Conservation (phyloP, 768 basidiomycete species). For the Lactarius sp. region DNA sequence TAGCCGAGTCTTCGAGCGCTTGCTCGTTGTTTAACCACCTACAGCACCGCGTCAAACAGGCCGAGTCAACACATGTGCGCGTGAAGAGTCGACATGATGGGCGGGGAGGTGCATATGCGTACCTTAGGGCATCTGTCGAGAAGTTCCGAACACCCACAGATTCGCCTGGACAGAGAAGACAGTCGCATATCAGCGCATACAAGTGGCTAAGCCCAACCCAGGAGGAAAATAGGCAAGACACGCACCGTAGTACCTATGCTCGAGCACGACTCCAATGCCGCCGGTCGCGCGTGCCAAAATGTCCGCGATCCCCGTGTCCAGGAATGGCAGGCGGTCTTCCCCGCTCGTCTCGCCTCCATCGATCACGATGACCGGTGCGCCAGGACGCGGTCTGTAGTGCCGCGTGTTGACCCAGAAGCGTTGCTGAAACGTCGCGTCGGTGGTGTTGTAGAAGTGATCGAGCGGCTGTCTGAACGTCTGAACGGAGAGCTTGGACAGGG, state of each 20-base stretch:
- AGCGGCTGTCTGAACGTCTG: slow-evolving; percentile 81
- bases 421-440: slow-evolving; percentile 67
- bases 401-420: slow-evolving; percentile 90
- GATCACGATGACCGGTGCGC: slow-evolving; percentile 82
- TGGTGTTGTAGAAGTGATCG: slow-evolving; percentile 64
- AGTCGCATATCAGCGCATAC: slow-evolving; percentile 23
- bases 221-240: background rate
- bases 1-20: slow-evolving; percentile 84
- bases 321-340: slow-evolving; percentile 48
- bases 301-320: slow-evolving; percentile 64
- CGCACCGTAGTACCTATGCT: slow-evolving; percentile 85
- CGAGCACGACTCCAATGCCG: slow-evolving; percentile 88
- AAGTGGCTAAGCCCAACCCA: background rate
- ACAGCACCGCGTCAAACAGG: background rate
- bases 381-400: slow-evolving; percentile 64
- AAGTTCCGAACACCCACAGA: slow-evolving; percentile 75
- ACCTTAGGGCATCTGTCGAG: slow-evolving; percentile 79
- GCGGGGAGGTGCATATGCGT: slow-evolving; percentile 2
- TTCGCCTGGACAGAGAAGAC: slow-evolving; percentile 42
- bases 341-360: slow-evolving; percentile 95
- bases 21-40: slow-evolving; percentile 91
- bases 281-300: slow-evolving; percentile 79
- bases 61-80: background rate
- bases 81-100: background rate
- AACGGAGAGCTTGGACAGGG: slow-evolving; percentile 38